Evolutionary conservation across 768 basidiomycete species (phyloP).

Genomic region (Pholiota molesta): DNA sequence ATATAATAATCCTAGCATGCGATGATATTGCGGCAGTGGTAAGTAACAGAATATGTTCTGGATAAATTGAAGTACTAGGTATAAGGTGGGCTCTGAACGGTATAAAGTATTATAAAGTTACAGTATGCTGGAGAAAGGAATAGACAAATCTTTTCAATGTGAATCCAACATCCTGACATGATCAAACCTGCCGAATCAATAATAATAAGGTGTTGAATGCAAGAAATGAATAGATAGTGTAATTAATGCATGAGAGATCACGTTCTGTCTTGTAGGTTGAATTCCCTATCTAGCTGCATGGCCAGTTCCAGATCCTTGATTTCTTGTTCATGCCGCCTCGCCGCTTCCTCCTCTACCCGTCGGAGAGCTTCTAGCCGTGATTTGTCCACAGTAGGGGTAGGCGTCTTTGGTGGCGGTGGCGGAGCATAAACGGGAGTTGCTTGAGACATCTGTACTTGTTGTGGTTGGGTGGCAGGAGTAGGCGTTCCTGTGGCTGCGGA

Average conservation of each 20-base stretch:
- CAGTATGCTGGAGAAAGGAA: too few relatives aligned
- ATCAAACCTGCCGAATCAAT: too few relatives aligned
- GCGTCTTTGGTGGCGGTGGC: conserved; percentile 18
- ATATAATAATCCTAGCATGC: too few relatives aligned
- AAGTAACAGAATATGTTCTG: too few relatives aligned
- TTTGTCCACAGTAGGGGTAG: conserved; percentile 30
- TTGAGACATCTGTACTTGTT: not conserved
- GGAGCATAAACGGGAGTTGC: conserved; percentile 2
- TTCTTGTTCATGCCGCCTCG: conserved; percentile 41
- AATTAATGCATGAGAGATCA: not conserved
- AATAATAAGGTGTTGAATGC: too few relatives aligned
- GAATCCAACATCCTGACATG: too few relatives aligned
- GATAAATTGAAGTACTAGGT: too few relatives aligned
- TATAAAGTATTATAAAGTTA: too few relatives aligned
- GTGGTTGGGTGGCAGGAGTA: conserved; percentile 3
- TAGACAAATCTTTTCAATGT: too few relatives aligned
- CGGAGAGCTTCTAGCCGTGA: conserved; percentile 34
- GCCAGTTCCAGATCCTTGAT: conserved; percentile 52
- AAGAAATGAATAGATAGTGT: too few relatives aligned
- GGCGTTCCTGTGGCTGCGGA: conserved; percentile 13
- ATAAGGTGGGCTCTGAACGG: too few relatives aligned
- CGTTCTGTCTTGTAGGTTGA: conserved; percentile 40
- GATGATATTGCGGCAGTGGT: too few relatives aligned
- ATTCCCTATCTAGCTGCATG: conserved; percentile 53
- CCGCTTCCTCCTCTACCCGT: conserved; percentile 42